These are phyloP conservation scores for Trypanosoma boissoni DNA, from an alignment of 208 protist species.

Conservation along the genomic window DNA sequence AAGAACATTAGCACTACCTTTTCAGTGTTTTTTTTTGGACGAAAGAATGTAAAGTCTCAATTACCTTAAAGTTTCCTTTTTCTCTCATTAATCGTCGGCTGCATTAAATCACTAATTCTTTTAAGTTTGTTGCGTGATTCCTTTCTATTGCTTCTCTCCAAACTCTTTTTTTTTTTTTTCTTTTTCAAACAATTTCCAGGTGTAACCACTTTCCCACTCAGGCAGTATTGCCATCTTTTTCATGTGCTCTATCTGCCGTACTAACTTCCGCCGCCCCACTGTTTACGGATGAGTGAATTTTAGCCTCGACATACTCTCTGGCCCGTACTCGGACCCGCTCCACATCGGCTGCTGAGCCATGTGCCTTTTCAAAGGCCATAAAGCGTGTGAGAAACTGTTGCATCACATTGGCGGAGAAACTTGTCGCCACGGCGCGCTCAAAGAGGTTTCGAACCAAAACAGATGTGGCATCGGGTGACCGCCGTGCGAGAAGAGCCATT, in stretches of 20 bases:
- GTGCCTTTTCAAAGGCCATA: constrained; percentile 94
- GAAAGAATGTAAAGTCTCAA: background rate
- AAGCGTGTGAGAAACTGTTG: constrained; percentile 96
- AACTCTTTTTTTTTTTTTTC: background rate
- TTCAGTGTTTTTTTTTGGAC: too few relatives aligned
- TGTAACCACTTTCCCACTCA: too few relatives aligned
- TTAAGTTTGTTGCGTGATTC: background rate
- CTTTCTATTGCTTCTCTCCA: background rate
- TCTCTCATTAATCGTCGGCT: background rate
- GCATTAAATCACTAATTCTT: background rate
- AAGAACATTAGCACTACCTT: too few relatives aligned
- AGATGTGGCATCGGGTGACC: constrained; percentile 36
- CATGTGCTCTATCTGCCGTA: too few relatives aligned
- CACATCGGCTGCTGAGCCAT: constrained; percentile 77
- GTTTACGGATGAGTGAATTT: constrained; percentile 48
- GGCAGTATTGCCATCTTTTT: background rate
- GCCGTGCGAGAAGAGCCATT: constrained; percentile 55
- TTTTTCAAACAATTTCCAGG: too few relatives aligned
- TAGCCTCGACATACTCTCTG: constrained; percentile 90
- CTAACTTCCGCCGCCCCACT: background rate
- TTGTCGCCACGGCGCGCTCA: constrained; percentile 78
- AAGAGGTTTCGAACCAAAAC: constrained; percentile 66
- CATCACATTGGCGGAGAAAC: constrained; percentile 84
- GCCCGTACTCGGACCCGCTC: constrained; percentile 94
- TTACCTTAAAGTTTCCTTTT: background rate